phyloP scores from a whole-genome alignment of 495 filamentous ascomycete species.

The Aeminium ludgeri region DNA sequence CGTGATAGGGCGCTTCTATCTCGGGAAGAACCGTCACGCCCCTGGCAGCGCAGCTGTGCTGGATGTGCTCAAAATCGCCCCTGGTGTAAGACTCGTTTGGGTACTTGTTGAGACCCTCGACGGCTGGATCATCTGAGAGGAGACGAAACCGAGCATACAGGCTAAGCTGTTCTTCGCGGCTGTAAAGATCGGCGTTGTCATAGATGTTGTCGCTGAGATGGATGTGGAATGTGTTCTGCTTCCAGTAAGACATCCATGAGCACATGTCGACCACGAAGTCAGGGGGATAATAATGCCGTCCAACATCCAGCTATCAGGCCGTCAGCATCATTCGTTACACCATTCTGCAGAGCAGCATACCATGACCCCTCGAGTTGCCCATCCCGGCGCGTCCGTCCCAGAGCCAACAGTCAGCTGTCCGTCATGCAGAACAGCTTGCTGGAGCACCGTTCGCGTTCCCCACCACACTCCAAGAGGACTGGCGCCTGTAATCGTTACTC shows the following conservation, averaged over 20 bases:
- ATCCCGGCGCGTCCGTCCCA: constrained; percentile 31
- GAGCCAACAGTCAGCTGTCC: constrained; percentile 25
- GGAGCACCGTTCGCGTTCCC: constrained; percentile 34
- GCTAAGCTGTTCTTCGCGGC: constrained; percentile 25
- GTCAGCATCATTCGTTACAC: not conserved
- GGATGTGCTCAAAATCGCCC: constrained; percentile 29
- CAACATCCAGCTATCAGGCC: constrained; percentile 30
- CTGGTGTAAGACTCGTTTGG: constrained; percentile 34
- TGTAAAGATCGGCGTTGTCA: constrained; percentile 25
- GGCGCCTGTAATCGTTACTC: constrained; percentile 32
- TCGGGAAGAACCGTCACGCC: constrained; percentile 37
- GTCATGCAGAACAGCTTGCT: constrained; percentile 27
- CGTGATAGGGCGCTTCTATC: constrained; percentile 37
- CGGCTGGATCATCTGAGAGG: constrained; percentile 18
- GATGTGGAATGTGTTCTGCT: constrained; percentile 37
- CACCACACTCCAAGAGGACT: constrained; percentile 37
- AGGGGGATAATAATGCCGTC: constrained; percentile 34
- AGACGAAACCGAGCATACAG: constrained; percentile 33
- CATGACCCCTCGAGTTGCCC: constrained; percentile 29
- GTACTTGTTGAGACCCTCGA: constrained; percentile 29
- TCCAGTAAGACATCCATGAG: constrained; percentile 37
- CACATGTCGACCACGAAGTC: constrained; percentile 36
- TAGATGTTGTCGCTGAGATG: constrained; percentile 37
- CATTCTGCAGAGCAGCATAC: not conserved
- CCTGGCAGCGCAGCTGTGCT: constrained; percentile 29